phyloP scores from a whole-genome alignment of 2,329 filamentous ascomycete genomes.

The Lasiodiplodia sp. region DNA sequence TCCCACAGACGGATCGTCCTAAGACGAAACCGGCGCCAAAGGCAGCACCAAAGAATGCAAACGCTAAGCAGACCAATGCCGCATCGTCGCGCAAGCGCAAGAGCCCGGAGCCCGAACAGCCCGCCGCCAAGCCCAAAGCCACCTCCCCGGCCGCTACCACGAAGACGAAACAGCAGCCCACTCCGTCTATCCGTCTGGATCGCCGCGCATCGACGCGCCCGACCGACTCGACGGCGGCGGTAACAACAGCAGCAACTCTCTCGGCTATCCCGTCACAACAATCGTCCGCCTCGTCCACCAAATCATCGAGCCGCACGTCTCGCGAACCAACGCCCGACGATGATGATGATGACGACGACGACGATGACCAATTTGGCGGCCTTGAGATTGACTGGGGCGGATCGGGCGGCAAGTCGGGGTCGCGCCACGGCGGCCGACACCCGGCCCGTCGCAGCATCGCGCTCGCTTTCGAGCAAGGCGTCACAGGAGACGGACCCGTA shows the following conservation, averaged over 20 bases:
- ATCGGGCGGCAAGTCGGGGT: slow-evolving; percentile 29
- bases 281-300: slow-evolving; percentile 23
- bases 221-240: neutral
- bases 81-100: slow-evolving; percentile 39
- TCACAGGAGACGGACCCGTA: slow-evolving; percentile 50
- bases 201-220: slow-evolving; percentile 40
- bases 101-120: slow-evolving; percentile 32
- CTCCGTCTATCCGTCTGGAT: slow-evolving; percentile 44
- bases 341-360: slow-evolving; percentile 36
- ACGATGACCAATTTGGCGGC: slow-evolving; percentile 30
- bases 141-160: slow-evolving; percentile 8
- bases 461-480: slow-evolving; percentile 39
- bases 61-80: neutral
- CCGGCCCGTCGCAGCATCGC: slow-evolving; percentile 35
- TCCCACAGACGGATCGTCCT: neutral
- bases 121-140: slow-evolving; percentile 35
- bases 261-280: slow-evolving; percentile 29
- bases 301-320: slow-evolving; percentile 25
- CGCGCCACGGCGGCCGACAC: slow-evolving; percentile 33
- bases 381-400: slow-evolving; percentile 46
- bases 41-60: neutral
- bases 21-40: slow-evolving; percentile 19
- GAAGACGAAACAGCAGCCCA: slow-evolving; percentile 20
- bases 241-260: slow-evolving; percentile 14
- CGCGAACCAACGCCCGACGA: slow-evolving; percentile 32